Evolutionary conservation across 352 stramenopile genomes (phyloP).

Genomic region (Globisporangium recalcitrans): DNA sequence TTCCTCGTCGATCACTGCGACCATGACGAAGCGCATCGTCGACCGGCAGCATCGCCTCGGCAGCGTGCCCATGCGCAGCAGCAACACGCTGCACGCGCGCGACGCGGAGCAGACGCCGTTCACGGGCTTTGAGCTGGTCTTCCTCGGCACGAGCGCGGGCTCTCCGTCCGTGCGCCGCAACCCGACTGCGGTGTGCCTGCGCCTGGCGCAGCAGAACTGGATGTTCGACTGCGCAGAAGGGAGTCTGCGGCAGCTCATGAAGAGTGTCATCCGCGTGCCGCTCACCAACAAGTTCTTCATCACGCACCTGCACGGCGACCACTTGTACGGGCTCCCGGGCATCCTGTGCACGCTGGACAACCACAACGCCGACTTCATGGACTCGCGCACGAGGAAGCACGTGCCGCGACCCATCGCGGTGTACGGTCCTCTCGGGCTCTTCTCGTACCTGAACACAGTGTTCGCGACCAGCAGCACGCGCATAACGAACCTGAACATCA

Average conservation of each 20-base stretch:
- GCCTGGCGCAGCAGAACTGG: slow-evolving; percentile 68
- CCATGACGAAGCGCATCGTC: slow-evolving; percentile 26
- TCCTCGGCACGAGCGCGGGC: slow-evolving; percentile 75
- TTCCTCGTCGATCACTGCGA: slow-evolving; percentile 19
- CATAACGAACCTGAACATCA: slow-evolving; percentile 67
- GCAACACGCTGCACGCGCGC: slow-evolving; percentile 42
- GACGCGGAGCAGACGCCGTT: slow-evolving; percentile 43
- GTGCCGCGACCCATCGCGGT: slow-evolving; percentile 52
- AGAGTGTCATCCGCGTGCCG: slow-evolving; percentile 63
- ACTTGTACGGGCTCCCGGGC: slow-evolving; percentile 76
- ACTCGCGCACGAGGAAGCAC: slow-evolving; percentile 46
- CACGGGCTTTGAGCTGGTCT: slow-evolving; percentile 80
- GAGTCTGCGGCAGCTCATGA: slow-evolving; percentile 77
- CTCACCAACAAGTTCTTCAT: slow-evolving; percentile 85
- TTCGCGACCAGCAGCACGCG: slow-evolving; percentile 59
- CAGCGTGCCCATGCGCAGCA: slow-evolving; percentile 48
- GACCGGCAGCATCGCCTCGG: slow-evolving; percentile 39
- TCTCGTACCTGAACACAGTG: slow-evolving; percentile 70
- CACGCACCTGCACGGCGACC: slow-evolving; percentile 82
- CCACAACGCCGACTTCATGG: slow-evolving; percentile 56
- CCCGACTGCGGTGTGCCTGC: slow-evolving; percentile 52
- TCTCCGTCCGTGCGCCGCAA: slow-evolving; percentile 67
- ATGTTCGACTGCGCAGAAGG: slow-evolving; percentile 88
- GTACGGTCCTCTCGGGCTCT: slow-evolving; percentile 74
- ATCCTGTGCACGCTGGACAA: slow-evolving; percentile 84